These are phyloP conservation scores for Bassia scoparia DNA, from an alignment of 148 eudicot genomes.

Conservation along the genomic window DNA sequence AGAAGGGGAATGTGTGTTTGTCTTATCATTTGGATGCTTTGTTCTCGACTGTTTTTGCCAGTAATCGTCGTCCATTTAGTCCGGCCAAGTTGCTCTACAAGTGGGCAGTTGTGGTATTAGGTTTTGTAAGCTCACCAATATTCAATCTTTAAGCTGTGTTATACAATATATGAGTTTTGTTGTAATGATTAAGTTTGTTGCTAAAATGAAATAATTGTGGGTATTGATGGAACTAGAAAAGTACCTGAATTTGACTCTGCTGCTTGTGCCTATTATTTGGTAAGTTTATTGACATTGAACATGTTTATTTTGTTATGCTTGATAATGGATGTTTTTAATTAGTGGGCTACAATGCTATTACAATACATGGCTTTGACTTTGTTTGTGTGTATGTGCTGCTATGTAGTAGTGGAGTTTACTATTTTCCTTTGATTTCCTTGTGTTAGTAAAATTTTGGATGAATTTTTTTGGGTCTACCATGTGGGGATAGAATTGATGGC, in stretches of 20 bases:
- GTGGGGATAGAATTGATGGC: neutral
- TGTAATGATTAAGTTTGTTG: neutral
- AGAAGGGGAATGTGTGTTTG: conserved; percentile 51
- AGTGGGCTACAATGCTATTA: neutral
- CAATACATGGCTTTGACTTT: too few relatives aligned
- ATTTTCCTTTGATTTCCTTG: neutral
- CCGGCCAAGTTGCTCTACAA: conserved; percentile 63
- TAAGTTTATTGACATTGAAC: too few relatives aligned
- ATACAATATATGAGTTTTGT: neutral
- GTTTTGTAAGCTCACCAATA: neutral
- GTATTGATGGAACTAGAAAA: neutral
- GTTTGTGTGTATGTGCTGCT: neutral
- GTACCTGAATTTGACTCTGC: neutral
- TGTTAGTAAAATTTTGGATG: neutral
- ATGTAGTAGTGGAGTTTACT: too few relatives aligned
- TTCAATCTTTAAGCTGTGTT: neutral
- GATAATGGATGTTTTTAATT: too few relatives aligned
- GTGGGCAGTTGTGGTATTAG: conserved; percentile 25
- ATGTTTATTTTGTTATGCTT: too few relatives aligned
- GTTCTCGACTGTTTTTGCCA: conserved; percentile 52
- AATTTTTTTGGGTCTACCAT: neutral
- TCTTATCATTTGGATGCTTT: conserved; percentile 61
- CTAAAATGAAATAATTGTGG: neutral
- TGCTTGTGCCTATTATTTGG: too few relatives aligned
- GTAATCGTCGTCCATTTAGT: conserved; percentile 49